phyloP scores from a whole-genome alignment of 108 stramenopile species.

The Seminavis robusta region DNA sequence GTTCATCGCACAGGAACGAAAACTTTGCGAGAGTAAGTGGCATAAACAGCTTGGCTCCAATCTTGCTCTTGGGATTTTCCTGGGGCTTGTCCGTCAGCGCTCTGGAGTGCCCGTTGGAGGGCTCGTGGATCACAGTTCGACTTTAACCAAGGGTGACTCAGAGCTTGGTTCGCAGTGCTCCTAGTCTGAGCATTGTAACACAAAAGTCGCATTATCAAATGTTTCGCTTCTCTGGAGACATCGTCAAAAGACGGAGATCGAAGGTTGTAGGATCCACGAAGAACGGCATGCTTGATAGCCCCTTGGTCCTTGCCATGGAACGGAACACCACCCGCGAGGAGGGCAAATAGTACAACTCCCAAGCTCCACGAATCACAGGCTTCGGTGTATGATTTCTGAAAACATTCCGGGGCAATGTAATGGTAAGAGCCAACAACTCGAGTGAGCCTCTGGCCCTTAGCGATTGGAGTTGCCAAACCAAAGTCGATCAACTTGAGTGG shows the following conservation, averaged over 20 bases:
- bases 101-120: too few relatives aligned
- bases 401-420: slow-evolving; percentile 88
- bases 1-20: too few relatives aligned
- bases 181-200: slow-evolving; percentile 51
- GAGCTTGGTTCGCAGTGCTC: slow-evolving; percentile 54
- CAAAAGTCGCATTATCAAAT: slow-evolving; percentile 49
- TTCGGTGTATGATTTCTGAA: slow-evolving; percentile 82
- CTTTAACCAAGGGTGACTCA: slow-evolving; percentile 57
- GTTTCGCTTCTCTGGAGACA: slow-evolving; percentile 61
- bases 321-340: slow-evolving; percentile 62
- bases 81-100: too few relatives aligned
- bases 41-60: too few relatives aligned
- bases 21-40: too few relatives aligned
- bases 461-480: slow-evolving; percentile 70
- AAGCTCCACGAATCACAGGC: slow-evolving; percentile 84
- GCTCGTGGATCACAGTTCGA: too few relatives aligned
- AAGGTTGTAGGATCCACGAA: slow-evolving; percentile 53
- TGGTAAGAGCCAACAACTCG: slow-evolving; percentile 79
- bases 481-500: slow-evolving; percentile 81
- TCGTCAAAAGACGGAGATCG: slow-evolving; percentile 56
- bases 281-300: slow-evolving; percentile 51
- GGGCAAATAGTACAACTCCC: slow-evolving; percentile 74
- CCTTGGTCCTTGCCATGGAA: slow-evolving; percentile 69
- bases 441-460: slow-evolving; percentile 50
- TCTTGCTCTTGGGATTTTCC: too few relatives aligned